Conservation (phyloP, 768 basidiomycete genomes). For the Lactarius hatsudake region DNA sequence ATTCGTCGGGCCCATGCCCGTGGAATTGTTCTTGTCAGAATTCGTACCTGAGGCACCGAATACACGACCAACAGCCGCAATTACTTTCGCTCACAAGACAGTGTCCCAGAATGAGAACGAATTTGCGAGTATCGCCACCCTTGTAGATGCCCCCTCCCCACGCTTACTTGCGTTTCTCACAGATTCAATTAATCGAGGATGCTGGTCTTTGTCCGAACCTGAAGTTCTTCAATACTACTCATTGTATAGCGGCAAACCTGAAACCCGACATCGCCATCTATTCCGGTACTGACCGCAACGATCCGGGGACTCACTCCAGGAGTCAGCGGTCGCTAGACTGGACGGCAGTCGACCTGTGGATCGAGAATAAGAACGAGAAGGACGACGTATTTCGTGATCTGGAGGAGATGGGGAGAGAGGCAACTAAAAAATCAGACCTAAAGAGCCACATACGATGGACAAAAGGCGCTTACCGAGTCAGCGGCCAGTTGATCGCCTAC, state of each 20-base stretch:
- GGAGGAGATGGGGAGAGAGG: no score
- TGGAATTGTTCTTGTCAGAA: neutral
- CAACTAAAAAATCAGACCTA: no score
- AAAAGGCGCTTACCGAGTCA: no score
- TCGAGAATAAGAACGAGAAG: neutral
- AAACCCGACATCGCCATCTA: constrained; percentile 12
- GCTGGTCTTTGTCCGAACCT: neutral
- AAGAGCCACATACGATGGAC: no score
- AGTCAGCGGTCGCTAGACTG: no score
- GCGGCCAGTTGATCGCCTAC: no score
- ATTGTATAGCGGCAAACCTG: neutral
- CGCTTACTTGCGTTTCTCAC: neutral
- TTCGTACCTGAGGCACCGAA: neutral
- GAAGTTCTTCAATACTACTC: neutral
- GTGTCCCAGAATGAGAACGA: constrained; percentile 1
- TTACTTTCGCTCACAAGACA: neutral
- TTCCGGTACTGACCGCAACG: neutral
- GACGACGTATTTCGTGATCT: neutral
- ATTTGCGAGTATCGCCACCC: neutral
- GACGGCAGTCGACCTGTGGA: neutral
- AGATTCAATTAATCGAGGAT: neutral
- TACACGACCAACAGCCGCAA: neutral
- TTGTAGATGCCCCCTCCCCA: neutral
- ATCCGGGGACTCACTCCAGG: neutral
- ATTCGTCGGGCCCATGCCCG: constrained; percentile 12